These are phyloP conservation scores for Penicillium malachiteum DNA, from an alignment of 495 filamentous ascomycete genomes.

Conservation along the genomic window DNA sequence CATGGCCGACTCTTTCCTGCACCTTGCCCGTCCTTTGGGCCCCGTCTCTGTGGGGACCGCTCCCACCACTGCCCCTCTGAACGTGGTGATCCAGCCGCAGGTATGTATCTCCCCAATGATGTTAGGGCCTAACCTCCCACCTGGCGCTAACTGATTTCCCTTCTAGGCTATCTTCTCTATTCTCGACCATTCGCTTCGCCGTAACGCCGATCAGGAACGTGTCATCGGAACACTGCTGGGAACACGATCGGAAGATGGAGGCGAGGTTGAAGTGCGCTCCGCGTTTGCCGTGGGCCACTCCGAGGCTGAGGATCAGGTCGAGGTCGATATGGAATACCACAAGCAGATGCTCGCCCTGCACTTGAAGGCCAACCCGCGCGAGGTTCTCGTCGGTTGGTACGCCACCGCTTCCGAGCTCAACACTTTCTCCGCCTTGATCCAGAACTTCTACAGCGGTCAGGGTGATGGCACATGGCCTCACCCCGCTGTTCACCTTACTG, in stretches of 20 bases:
- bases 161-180: slow-evolving; percentile 88
- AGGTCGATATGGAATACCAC: slow-evolving; percentile 99
- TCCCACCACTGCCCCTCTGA: slow-evolving; percentile 81
- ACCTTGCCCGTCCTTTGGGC: slow-evolving; percentile 88
- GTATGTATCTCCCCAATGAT: slow-evolving; percentile 53
- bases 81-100: slow-evolving; percentile 92
- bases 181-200: slow-evolving; percentile 91
- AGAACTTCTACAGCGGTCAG: slow-evolving; percentile 98
- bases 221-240: slow-evolving; percentile 96
- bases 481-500: slow-evolving; percentile 93
- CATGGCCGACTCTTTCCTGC: slow-evolving; percentile 91
- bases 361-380: slow-evolving; percentile 88
- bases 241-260: slow-evolving; percentile 89
- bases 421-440: slow-evolving; percentile 95
- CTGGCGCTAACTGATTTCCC: no score
- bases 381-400: slow-evolving; percentile 96
- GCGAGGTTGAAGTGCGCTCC: slow-evolving; percentile 90
- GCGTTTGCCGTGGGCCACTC: slow-evolving; percentile 98
- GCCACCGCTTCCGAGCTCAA: slow-evolving; percentile 94
- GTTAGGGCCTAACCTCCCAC: neutral
- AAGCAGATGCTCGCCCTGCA: slow-evolving; percentile 97
- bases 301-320: slow-evolving; percentile 96
- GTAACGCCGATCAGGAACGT: slow-evolving; percentile 84
- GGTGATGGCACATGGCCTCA: slow-evolving; percentile 96
- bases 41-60: slow-evolving; percentile 74